Base-by-base conservation (phyloP, 371 early-diverging fungal genomes). In the Blastocladiella emersonii region DNA sequence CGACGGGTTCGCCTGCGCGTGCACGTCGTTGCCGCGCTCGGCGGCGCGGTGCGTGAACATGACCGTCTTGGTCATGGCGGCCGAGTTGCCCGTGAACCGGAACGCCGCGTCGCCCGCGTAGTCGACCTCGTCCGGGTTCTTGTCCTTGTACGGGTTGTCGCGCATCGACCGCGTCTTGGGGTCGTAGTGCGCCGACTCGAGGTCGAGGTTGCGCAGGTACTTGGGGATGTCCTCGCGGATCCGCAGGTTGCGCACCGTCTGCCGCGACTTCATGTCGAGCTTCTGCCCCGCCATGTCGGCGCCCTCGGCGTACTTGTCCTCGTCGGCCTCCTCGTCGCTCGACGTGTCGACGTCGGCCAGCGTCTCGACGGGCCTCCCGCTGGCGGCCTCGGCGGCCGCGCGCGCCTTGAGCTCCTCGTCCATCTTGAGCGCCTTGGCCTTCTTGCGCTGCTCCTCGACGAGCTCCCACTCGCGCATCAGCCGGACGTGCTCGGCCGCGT, bases 201-300 rank as follows among this genome's bases (percentile, higher is more conserved):
- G 81, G 69, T 94, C 92, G 66, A 97, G 72, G 74, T 97, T 95
- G 61, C 86, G 79, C 61, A 98, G 78, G 71, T 98, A 98, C 74
- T 98, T 98, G 51, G 98, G 95, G 13, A 93, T 95, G 76, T 98
- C 98, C 79, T 98, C 98, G 72, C 98, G 92, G 72, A 98, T 96
- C 76, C 96, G 87, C 66, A 98, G 78, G 65, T 96, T 98, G 63
- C 97, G 84, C 59, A 95, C 92, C 0, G 98, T 95, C 0, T 89
- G 92, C 63, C 92, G 81, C 10, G 92, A 86, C 72, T 95, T 94
- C 55, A 87, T 81, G 70, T 93, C 92, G 25, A 91, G 79, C 63
- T 90, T 89, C 65, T 92, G 92, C 39, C 93, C 93, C 30, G 89
- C 85, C 83, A 90, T 87, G 69, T 91, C 95, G 4, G 85, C 87